Conservation (phyloP, 1,284 basidiomycete species). For the Ceratobasidium sp. region DNA sequence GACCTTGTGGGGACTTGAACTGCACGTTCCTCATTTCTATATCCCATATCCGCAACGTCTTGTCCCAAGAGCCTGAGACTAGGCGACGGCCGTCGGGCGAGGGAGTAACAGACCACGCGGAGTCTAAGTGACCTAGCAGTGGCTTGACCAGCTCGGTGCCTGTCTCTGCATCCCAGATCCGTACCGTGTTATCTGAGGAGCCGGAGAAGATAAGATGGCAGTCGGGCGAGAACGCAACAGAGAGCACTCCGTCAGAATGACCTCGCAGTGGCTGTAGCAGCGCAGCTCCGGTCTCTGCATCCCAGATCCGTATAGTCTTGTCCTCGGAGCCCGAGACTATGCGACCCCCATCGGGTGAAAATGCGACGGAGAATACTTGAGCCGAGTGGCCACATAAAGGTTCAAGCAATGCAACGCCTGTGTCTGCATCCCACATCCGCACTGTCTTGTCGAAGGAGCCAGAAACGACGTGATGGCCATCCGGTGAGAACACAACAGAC, state of each 20-base stretch:
- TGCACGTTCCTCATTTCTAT: too few species aligned
- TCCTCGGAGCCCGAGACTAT: slow-evolving; percentile 9
- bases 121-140: slow-evolving; percentile 37
- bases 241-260: slow-evolving; percentile 18
- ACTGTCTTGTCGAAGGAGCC: too few species aligned
- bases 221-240: slow-evolving; percentile 32
- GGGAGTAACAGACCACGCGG: slow-evolving; percentile 18
- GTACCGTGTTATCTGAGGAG: slow-evolving; percentile 13
- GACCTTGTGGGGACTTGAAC: neutral
- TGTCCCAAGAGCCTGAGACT: too few species aligned
- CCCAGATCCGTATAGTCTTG: slow-evolving; percentile 28
- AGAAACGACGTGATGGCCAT: slow-evolving; percentile 4
- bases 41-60: too few species aligned
- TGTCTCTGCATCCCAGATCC: slow-evolving; percentile 39
- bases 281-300: neutral
- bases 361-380: slow-evolving; percentile 35
- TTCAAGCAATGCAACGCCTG: neutral
- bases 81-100: neutral
- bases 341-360: slow-evolving; percentile 12
- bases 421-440: slow-evolving; percentile 8
- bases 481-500: slow-evolving; percentile 21
- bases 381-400: neutral
- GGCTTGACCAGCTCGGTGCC: neutral
- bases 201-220: slow-evolving; percentile 18
- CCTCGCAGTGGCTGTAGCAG: neutral